Evolutionary conservation across 257 asterid genomes (phyloP).

Genomic region (Galeopsis tetrahit): DNA sequence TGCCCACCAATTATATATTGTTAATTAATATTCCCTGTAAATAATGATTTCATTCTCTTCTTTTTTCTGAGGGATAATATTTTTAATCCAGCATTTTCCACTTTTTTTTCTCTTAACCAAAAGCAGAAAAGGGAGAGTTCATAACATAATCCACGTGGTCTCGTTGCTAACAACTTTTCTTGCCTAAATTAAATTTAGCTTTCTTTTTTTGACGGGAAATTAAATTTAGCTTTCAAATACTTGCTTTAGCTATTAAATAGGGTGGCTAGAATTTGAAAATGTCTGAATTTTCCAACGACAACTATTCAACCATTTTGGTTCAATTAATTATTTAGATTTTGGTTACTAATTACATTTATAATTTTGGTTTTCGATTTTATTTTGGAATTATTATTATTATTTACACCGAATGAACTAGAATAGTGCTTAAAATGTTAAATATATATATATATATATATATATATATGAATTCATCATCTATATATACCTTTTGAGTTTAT

Average conservation of each 20-base stretch:
- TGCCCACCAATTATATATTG: constrained; percentile 36
- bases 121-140: constrained; percentile 17
- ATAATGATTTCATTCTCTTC: constrained; percentile 3
- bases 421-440: too few relatives aligned
- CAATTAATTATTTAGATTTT: not conserved
- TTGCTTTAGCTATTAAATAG: not conserved
- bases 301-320: not conserved
- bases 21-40: constrained; percentile 7
- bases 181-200: not conserved
- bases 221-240: not conserved
- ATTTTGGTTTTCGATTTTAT: too few relatives aligned
- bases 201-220: not conserved
- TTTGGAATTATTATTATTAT: too few relatives aligned
- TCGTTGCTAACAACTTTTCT: constrained; percentile 12
- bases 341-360: too few relatives aligned
- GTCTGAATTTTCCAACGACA: not conserved
- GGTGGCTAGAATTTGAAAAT: not conserved
- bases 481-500: too few relatives aligned
- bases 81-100: constrained; percentile 14
- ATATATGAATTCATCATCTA: too few relatives aligned
- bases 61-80: not conserved
- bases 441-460: too few relatives aligned
- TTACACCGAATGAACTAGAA: too few relatives aligned
- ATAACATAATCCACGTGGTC: constrained; percentile 32
- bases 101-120: not conserved